Conservation (phyloP, 2,329 filamentous ascomycete genomes). For the Cordyceps cateniannulata region DNA sequence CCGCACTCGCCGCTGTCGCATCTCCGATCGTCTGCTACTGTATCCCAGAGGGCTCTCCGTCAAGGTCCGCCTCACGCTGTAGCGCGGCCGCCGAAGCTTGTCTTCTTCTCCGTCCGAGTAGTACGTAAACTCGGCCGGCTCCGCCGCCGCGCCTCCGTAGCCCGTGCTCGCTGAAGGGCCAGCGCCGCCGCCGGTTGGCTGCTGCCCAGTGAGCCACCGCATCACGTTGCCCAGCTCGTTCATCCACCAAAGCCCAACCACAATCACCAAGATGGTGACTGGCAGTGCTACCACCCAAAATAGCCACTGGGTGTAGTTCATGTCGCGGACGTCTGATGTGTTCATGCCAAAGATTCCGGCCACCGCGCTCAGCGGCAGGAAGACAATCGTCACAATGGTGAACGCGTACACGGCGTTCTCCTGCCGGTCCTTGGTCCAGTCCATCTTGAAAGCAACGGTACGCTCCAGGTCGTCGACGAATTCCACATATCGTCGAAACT, state of each 20-base stretch:
- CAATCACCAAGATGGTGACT: conserved; percentile 35
- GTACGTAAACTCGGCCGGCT: background rate
- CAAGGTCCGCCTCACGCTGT: background rate
- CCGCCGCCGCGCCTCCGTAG: conserved; percentile 1
- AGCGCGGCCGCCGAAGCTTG: background rate
- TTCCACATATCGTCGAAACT: conserved; percentile 25
- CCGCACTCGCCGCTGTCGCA: background rate
- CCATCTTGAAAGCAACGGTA: conserved; percentile 28
- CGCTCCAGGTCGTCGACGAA: conserved; percentile 26
- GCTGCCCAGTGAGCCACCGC: conserved; percentile 22
- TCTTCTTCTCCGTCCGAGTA: conserved; percentile 2
- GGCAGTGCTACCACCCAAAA: conserved; percentile 45
- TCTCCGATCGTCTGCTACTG: background rate
- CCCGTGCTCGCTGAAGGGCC: background rate
- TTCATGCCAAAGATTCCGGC: conserved; percentile 49
- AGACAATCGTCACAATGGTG: conserved; percentile 43
- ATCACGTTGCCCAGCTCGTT: conserved; percentile 32
- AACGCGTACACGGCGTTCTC: conserved; percentile 44
- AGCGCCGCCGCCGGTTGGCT: background rate
- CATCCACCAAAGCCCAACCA: conserved; percentile 35
- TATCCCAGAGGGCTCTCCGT: background rate
- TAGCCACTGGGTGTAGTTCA: conserved; percentile 40
- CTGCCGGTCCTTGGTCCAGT: conserved; percentile 37
- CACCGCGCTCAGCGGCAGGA: conserved; percentile 39
- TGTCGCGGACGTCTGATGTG: conserved; percentile 42